Evolutionary conservation across 805 yeast species (phyloP), one percentile per base, ranked within the genome.

Genomic region (Peterozyma xylosa): DNA sequence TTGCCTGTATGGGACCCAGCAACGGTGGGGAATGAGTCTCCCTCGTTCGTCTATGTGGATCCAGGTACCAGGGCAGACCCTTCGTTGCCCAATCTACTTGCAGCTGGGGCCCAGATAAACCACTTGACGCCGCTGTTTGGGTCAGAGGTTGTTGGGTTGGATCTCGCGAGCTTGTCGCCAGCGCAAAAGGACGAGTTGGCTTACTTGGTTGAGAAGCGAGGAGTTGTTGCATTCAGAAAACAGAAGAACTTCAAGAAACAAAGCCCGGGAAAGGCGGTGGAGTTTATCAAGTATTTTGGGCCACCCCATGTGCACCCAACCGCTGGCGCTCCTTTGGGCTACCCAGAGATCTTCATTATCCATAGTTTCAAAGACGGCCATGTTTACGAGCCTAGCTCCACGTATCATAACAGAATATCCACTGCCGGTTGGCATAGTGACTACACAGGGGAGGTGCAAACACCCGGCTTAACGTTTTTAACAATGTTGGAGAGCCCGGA

Each of bases 361-460:
- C 68, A 68, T 49, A 58, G 70, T 42, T 58, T 68, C 43, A 60
- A 68, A 18, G 66, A 60, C 45, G 51, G 57, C 34, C 60, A 56
- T 11, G 34, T 37, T 7, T 21, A 9, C 38, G 68, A 59, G 42
- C 53, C 56, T 40, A 58, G 52, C 33, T 53, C 63, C 47, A 59
- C 55, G 9, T 63, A 60, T 40, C 47, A 50, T 6, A 49, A 54
- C 15, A 59, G 62, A 51, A 59, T 66, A 42, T 59, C 63, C 51
- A 59, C 66, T 45, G 59, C 70, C 29, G 54, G 59, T 21, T 73
- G 73, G 69, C 77, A 72, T 54, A 64, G 75, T 5, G 77, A 72
- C 52, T 71, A 80, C 37, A 74, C 86, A 35, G 82, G 79, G 56
- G 89, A 82, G 60, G 67, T 70, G 46, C 86, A 80, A 57, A 84